Evolutionary conservation across 345 rosid species (phyloP), one percentile per base, ranked within the genome.

Genomic region (Leavenworthia alabamica): DNA sequence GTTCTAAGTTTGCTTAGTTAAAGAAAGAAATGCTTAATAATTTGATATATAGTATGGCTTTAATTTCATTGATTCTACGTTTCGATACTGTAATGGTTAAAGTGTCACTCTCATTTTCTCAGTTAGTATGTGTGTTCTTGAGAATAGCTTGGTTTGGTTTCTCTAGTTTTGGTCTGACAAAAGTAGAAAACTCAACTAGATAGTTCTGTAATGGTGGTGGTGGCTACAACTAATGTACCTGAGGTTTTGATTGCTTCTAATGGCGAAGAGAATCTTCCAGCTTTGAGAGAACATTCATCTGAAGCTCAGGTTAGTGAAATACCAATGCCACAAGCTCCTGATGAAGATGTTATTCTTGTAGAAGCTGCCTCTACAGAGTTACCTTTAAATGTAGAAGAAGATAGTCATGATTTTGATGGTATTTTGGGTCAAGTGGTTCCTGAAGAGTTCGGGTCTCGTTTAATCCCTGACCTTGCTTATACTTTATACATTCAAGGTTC

Each of bases 161-260:
- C 14, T 29, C 39, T 51, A 51, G 12, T 51, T 11, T 35, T 11
- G 26, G 8, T 3, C 35, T 12, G n/a, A 1, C n/a, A 36, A 54
- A 19, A 33, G 19, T 29, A 52, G 41, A 32, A 7, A 51, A 8
- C 54, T 31, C 37, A 32, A 54, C 24, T 23, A 28, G 53, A 32
- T 42, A 22, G 0, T 14, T 2, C n/a, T 45, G 47, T 3, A 23
- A 51, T n/a, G n/a, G 2, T 20, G 22, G 22, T 24, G 27, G 35
- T 59, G 60, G 15, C 35, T 33, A 52, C 44, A 31, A 15, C 52
- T 8, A 45, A 31, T 44, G 19, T 16, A 42, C 68, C 58, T 50
- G 49, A 62, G 59, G 3, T 39, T 39, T 17, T 24, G 13, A 15
- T 28, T 50, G 22, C 20, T 31, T 26, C 11, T n/a, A 13, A 19